Conservation (phyloP, 805 yeast genomes). For the Zygoascus tannicola region DNA sequence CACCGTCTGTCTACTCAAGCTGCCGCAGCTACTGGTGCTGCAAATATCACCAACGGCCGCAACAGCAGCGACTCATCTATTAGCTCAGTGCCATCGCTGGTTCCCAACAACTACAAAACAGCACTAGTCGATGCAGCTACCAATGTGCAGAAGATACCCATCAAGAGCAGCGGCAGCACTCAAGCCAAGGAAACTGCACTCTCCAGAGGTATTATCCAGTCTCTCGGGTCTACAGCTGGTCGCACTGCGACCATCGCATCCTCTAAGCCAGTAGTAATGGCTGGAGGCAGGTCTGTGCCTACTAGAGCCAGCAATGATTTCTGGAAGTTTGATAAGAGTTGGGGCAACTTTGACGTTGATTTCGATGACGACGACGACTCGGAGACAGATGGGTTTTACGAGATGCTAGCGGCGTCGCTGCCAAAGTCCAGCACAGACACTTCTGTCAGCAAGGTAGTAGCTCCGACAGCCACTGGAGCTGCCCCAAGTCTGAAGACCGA, state of each 20-base stretch:
- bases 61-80: slow-evolving; percentile 15
- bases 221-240: neutral
- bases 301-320: slow-evolving; percentile 11
- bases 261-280: neutral
- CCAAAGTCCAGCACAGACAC: neutral
- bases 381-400: slow-evolving; percentile 10
- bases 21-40: neutral
- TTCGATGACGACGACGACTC: slow-evolving; percentile 20
- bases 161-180: neutral
- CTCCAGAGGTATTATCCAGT: neutral
- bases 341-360: slow-evolving; percentile 23
- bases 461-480: neutral
- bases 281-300: neutral
- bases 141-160: neutral
- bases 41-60: slow-evolving; percentile 5
- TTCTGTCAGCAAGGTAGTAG: neutral
- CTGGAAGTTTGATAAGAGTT: slow-evolving; percentile 21
- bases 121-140: neutral
- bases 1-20: neutral
- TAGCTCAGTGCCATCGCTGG: slow-evolving; percentile 19
- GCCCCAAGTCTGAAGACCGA: neutral
- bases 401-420: slow-evolving; percentile 4
- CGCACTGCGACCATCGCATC: neutral
- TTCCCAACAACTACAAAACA: slow-evolving; percentile 8
- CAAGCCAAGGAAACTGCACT: neutral